phyloP scores from a whole-genome alignment of 2,329 filamentous ascomycete genomes.

The Leptographium flavum region DNA sequence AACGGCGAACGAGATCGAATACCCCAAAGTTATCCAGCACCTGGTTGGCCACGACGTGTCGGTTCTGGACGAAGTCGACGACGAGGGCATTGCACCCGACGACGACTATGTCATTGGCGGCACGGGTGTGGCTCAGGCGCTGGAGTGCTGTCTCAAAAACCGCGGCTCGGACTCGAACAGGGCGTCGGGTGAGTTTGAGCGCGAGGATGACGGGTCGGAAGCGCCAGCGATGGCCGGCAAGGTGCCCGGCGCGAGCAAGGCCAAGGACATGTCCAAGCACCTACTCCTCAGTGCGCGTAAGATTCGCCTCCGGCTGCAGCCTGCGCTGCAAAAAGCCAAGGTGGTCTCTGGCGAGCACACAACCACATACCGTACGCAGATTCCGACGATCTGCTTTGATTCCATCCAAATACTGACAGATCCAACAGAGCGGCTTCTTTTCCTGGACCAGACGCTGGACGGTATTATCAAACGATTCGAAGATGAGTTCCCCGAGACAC shows the following conservation, averaged over 20 bases:
- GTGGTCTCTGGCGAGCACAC: slow-evolving; percentile 55
- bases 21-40: slow-evolving; percentile 71
- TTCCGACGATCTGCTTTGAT: neutral
- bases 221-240: neutral
- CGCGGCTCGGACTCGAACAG: slow-evolving; percentile 49
- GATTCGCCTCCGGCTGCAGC: slow-evolving; percentile 70
- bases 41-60: slow-evolving; percentile 59
- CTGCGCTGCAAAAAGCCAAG: slow-evolving; percentile 63
- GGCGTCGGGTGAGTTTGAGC: slow-evolving; percentile 36
- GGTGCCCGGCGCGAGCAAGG: slow-evolving; percentile 41
- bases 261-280: slow-evolving; percentile 88
- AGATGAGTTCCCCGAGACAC: slow-evolving; percentile 86
- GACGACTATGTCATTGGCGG: slow-evolving; percentile 94
- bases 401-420: neutral
- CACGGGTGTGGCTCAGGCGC: slow-evolving; percentile 85
- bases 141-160: slow-evolving; percentile 81
- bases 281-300: slow-evolving; percentile 76
- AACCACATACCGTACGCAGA: slow-evolving; percentile 52
- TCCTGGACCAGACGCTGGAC: slow-evolving; percentile 77
- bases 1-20: slow-evolving; percentile 27
- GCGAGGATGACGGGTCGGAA: slow-evolving; percentile 33
- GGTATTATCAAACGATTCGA: slow-evolving; percentile 93
- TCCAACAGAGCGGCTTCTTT: slow-evolving; percentile 54
- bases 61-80: slow-evolving; percentile 38
- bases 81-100: slow-evolving; percentile 60